Base-by-base conservation (phyloP, 192 early-diverging fungal genomes). In the Ambispora gerdemannii region DNA sequence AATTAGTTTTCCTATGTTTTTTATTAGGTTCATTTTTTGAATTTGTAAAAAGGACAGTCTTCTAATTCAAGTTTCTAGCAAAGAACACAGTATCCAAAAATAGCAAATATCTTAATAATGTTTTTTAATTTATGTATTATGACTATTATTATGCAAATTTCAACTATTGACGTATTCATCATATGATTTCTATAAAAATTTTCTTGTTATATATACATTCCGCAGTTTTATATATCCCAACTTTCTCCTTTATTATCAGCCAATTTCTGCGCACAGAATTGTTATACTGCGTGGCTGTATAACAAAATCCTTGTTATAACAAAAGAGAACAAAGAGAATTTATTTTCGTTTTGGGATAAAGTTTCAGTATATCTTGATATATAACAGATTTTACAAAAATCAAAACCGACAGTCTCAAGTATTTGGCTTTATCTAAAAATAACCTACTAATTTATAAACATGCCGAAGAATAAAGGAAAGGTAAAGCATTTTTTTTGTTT, bases 401-500 rank as follows among this genome's bases (percentile, higher is more conserved):
- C 52, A 53, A 0, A 8, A 53, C 3, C 11, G 22, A 25, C 52
- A 53, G 10, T 51, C 0, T 22, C 52, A 43, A 43, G 38, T 43
- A 10, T 43, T 43, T 43, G 15, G 38, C 38, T 43, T 43, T 10
- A 43, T 10, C 38, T 43, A 10, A 10, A 25, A 63, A 13, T 35
- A 63, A 3, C 20, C 1, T 1, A 43, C 34, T 36, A 28, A 24
- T 7, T 22, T 67, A 52, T 63, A 55, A 74, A 34, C 69, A 94
- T 92, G 95, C 89, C 91, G 30, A 95, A 95, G 83, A 95, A 95
- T 83, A 96, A 98, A 83, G 94, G 94, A 88, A 98, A 98, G 81
- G 96, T 89, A 87, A 63, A 76, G 67, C 11, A 15, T 34, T 22
- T 11, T 17, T 6, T 35, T 47, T 32, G 22, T 50, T 15, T 20